Evolutionary conservation across 1,284 basidiomycete species (phyloP).

Genomic region (Phylloboletellus chloephorus): DNA sequence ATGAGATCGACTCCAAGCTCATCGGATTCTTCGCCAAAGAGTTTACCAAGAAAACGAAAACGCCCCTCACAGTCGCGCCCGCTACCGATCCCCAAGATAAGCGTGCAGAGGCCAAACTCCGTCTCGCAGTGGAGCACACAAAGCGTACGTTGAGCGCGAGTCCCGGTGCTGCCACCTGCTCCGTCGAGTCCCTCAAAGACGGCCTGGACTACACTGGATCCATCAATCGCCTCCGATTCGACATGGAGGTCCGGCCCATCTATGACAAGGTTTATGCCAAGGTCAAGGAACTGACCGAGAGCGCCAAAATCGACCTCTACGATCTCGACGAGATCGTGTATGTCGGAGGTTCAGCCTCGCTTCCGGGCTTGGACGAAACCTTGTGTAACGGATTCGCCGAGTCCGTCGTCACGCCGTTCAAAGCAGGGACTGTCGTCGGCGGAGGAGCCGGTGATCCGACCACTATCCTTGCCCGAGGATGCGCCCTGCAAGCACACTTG

Average conservation of each 20-base stretch:
- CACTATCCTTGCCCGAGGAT: conserved; percentile 84
- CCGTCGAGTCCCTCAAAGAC: conserved; percentile 92
- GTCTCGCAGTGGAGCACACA: conserved; percentile 90
- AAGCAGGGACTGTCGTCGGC: conserved; percentile 58
- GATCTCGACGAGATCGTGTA: conserved; percentile 91
- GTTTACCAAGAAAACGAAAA: conserved; percentile 96
- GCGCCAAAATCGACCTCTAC: conserved; percentile 66
- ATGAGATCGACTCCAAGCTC: conserved; percentile 75
- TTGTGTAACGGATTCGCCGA: conserved; percentile 70
- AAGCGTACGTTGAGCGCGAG: conserved; percentile 92
- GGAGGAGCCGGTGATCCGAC: conserved; percentile 79
- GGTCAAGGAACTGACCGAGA: conserved; percentile 57
- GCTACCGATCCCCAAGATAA: conserved; percentile 58
- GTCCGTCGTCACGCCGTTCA: conserved; percentile 59
- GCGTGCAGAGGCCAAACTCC: conserved; percentile 90
- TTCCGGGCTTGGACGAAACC: conserved; percentile 81
- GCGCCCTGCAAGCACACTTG: conserved; percentile 80
- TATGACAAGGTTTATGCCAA: conserved; percentile 68
- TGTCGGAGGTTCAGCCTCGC: conserved; percentile 81
- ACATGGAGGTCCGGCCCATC: conserved; percentile 74
- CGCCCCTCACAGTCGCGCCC: conserved; percentile 61
- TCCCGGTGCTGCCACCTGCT: conserved; percentile 83
- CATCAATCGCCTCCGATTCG: conserved; percentile 94
- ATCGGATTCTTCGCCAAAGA: conserved; percentile 94
- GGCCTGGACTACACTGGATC: conserved; percentile 88